A percentile compares a stretch with the other conserved stretches of the same genome.
phyloP scores from a whole-genome alignment of 441 rosid genomes.

The Mallotus repandus region DNA sequence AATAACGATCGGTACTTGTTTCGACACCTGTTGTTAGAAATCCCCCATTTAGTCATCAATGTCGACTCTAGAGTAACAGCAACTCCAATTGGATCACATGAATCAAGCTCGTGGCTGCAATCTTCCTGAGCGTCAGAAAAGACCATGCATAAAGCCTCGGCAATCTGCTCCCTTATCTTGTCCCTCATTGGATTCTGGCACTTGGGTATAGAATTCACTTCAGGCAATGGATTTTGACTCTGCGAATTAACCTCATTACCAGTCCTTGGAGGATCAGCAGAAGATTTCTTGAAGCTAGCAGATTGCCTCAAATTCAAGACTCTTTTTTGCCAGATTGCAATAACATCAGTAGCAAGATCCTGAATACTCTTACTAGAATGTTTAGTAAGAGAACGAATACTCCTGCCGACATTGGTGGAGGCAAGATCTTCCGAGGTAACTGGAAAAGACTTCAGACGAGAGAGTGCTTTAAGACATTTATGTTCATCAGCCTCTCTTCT shows the following conservation, averaged over 20 bases:
- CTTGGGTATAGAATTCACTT: background rate
- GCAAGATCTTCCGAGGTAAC: no score
- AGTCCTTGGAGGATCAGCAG: no score
- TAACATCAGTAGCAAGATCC: no score
- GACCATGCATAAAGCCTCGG: background rate
- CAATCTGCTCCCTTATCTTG: background rate
- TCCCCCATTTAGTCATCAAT: background rate
- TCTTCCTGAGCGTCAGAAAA: background rate
- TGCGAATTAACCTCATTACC: background rate
- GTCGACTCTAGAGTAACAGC: background rate
- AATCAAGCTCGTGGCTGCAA: background rate
- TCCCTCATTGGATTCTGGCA: background rate
- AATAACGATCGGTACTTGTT: background rate
- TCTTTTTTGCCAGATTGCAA: no score
- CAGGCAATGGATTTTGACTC: background rate
- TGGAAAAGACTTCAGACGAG: no score
- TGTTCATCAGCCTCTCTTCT: no score
- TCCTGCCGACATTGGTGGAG: no score
- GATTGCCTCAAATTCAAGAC: no score
- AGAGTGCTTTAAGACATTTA: no score
- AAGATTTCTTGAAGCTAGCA: no score
- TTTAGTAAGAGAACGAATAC: no score
- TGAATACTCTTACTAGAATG: no score
- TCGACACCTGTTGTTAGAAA: background rate
- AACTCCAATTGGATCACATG: background rate